phyloP scores from a whole-genome alignment of 2,329 filamentous ascomycete genomes.

The Cadophora luteo-olivacea region DNA sequence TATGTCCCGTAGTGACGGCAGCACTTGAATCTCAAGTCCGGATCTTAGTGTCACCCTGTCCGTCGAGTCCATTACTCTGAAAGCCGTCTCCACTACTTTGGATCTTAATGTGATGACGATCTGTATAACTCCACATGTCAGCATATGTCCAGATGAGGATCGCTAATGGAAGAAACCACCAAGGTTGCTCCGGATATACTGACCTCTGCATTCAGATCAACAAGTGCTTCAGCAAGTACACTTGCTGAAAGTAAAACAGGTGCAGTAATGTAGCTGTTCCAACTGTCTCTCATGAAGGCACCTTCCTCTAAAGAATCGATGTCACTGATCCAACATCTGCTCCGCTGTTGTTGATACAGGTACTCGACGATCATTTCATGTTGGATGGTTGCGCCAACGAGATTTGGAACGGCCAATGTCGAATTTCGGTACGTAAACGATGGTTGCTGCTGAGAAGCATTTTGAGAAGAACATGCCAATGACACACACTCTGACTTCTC shows the following conservation, averaged over 20 bases:
- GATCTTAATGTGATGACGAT: neutral
- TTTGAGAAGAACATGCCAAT: neutral
- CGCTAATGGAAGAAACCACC: neutral
- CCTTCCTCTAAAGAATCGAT: neutral
- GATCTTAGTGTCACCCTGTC: neutral
- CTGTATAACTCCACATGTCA: neutral
- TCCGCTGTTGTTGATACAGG: neutral
- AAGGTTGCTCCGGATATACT: neutral
- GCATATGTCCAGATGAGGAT: neutral
- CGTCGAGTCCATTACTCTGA: neutral
- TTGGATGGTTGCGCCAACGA: neutral
- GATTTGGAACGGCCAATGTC: neutral
- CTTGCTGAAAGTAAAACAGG: neutral
- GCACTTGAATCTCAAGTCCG: neutral
- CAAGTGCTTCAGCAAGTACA: neutral
- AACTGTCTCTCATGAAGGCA: neutral
- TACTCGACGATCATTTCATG: neutral
- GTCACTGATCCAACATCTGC: neutral
- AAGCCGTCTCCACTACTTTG: neutral
- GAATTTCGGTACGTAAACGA: neutral
- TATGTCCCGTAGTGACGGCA: neutral
- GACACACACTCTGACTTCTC: neutral
- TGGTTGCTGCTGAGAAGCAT: neutral
- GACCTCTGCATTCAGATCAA: neutral
- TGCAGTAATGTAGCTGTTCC: neutral